A percentile compares a stretch with the other conserved stretches of the same genome.
Evolutionary conservation across 805 yeast genomes (phyloP).

Genomic region (Candida insectalens): DNA sequence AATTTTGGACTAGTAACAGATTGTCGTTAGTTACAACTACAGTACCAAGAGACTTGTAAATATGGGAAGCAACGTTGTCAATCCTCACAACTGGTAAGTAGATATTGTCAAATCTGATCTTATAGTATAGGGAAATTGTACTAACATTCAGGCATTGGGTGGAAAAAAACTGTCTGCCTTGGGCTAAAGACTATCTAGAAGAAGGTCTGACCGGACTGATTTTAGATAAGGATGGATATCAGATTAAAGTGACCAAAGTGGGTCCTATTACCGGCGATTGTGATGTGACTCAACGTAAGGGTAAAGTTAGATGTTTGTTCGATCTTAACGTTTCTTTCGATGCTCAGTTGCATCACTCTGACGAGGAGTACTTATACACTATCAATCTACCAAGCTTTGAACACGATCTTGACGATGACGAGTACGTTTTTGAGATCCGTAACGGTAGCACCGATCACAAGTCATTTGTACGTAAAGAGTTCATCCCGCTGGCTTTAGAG

Average conservation of each 20-base stretch:
- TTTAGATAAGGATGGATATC: slow-evolving; percentile 25
- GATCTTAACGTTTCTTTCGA: slow-evolving; percentile 49
- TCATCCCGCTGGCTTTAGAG: slow-evolving; percentile 42
- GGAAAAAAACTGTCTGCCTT: slow-evolving; percentile 87
- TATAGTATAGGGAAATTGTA: neutral
- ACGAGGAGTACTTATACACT: slow-evolving; percentile 30
- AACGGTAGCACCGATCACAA: slow-evolving; percentile 29
- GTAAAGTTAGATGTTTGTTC: slow-evolving; percentile 66
- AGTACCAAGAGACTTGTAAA: too few species aligned
- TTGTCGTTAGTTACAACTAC: too few species aligned
- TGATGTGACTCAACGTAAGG: slow-evolving; percentile 77
- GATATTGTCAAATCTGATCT: neutral
- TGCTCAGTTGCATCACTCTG: slow-evolving; percentile 28
- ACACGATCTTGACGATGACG: slow-evolving; percentile 69
- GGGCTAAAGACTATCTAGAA: slow-evolving; percentile 75
- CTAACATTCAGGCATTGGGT: slow-evolving; percentile 79
- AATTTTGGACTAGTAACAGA: too few species aligned
- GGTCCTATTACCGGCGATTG: slow-evolving; percentile 58
- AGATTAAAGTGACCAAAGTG: slow-evolving; percentile 27
- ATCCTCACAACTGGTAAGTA: slow-evolving; percentile 79
- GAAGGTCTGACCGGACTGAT: slow-evolving; percentile 44
- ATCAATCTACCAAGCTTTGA: slow-evolving; percentile 56
- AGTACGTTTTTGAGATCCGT: slow-evolving; percentile 40
- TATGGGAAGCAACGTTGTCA: slow-evolving; percentile 66
- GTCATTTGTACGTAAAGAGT: slow-evolving; percentile 29